These are phyloP conservation scores for Trichoderma virens DNA, from an alignment of 495 filamentous ascomycete genomes.

Conservation along the genomic window DNA sequence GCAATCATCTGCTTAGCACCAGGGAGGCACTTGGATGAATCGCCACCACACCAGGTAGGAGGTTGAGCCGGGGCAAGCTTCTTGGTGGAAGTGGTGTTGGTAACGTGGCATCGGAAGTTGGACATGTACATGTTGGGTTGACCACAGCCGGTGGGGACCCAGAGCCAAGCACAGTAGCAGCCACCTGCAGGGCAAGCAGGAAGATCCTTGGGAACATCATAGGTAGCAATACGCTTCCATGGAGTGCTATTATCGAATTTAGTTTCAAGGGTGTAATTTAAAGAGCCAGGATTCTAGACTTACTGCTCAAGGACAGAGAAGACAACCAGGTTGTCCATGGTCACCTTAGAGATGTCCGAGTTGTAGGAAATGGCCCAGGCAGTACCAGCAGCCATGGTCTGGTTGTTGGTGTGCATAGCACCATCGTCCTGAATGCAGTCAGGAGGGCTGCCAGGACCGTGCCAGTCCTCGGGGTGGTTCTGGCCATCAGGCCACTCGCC, in stretches of 20 bases:
- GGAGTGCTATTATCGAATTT: slow-evolving; percentile 29
- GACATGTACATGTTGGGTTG: slow-evolving; percentile 46
- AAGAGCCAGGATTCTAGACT: not conserved
- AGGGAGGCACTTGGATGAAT: slow-evolving; percentile 35
- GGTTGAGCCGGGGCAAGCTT: slow-evolving; percentile 31
- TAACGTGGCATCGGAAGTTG: slow-evolving; percentile 47
- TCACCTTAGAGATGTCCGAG: slow-evolving; percentile 35
- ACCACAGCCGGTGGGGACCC: slow-evolving; percentile 47
- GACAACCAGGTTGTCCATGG: slow-evolving; percentile 45
- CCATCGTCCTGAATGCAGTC: slow-evolving; percentile 33
- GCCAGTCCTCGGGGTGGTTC: slow-evolving; percentile 38
- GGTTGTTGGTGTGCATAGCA: slow-evolving; percentile 38
- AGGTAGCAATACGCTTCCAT: slow-evolving; percentile 42
- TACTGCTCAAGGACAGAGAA: slow-evolving; percentile 40
- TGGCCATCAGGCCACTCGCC: slow-evolving; percentile 41
- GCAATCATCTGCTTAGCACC: slow-evolving; percentile 52
- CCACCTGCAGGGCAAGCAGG: slow-evolving; percentile 41
- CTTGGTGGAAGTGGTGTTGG: slow-evolving; percentile 31
- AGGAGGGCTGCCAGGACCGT: slow-evolving; percentile 26
- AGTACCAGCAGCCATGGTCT: slow-evolving; percentile 37
- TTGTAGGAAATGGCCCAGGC: slow-evolving; percentile 50
- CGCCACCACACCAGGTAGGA: slow-evolving; percentile 36
- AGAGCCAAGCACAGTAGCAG: slow-evolving; percentile 51
- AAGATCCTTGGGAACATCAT: slow-evolving; percentile 39
- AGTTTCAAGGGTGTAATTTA: not conserved